Evolutionary conservation across 129 eudicot species (phyloP).

Genomic region (Centella asiatica): DNA sequence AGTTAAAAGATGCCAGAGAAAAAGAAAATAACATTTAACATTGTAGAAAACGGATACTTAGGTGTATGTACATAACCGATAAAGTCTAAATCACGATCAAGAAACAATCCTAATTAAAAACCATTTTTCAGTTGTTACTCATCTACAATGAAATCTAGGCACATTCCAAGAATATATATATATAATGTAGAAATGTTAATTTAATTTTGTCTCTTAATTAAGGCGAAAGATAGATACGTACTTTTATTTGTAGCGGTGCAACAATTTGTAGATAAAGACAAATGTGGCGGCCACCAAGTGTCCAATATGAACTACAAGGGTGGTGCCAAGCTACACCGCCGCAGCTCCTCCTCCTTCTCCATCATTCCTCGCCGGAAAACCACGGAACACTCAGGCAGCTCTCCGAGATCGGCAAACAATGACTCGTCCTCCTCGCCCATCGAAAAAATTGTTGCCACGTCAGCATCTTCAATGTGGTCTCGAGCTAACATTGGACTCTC

Average conservation of each 20-base stretch:
- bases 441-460: conserved; percentile 49
- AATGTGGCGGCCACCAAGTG: conserved; percentile 31
- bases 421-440: conserved; percentile 72
- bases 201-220: conserved; percentile 28
- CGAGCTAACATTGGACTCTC: conserved; percentile 41
- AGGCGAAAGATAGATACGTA: conserved; percentile 36
- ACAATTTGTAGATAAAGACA: conserved; percentile 19
- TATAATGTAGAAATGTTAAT: conserved; percentile 10
- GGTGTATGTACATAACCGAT: too few species aligned
- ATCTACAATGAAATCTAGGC: conserved; percentile 35
- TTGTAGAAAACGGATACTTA: conserved; percentile 10
- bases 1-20: background rate
- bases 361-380: conserved; percentile 44
- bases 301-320: conserved; percentile 14
- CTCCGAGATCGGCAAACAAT: conserved; percentile 78
- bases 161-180: conserved; percentile 4
- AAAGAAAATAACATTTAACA: too few species aligned
- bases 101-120: conserved; percentile 26
- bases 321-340: conserved; percentile 44
- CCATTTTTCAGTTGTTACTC: conserved; percentile 20
- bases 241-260: background rate
- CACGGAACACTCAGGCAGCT: conserved; percentile 73
- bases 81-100: conserved; percentile 27
- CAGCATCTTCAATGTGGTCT: conserved; percentile 28
- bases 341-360: conserved; percentile 38